Base-by-base conservation (phyloP, 2,329 filamentous ascomycete genomes). In the Talaromyces albobiverticillius region DNA sequence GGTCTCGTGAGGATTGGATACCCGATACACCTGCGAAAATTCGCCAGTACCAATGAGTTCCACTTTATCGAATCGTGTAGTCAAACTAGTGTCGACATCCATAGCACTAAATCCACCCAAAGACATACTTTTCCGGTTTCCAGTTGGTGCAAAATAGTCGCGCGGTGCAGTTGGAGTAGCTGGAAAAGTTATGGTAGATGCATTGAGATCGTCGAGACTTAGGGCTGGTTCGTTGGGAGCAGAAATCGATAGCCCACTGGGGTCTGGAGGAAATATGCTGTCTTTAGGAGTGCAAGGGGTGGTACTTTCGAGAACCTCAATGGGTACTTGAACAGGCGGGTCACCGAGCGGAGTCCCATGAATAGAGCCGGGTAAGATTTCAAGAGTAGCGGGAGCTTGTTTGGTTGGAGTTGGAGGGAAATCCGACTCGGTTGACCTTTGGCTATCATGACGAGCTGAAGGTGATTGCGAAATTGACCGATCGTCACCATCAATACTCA, bases 381-480 rank as follows among this genome's bases (percentile, higher is more conserved):
- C 43, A 25, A 36, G 38, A 2, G 45, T 6, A 16, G 53, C 23
- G 32, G 51, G 38, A 43, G 66, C 60, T 57, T 71, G 70, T 71
- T 96, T 97, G 0, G 94, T 97, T 1, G 94, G 94, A 1, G 94
- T 99, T 1, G 93, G 92, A n/a, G 93, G 92, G 54, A 93, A 78
- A 47, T 96, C 91, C 36, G 75, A 79, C 55, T 92, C 89, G 16
- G 74, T 77, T 51, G 80, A 78, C 4, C 75, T 71, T 61, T 86
- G 83, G 60, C 78, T 80, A 54, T 85, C 82, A 29, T 75, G 67
- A 54, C 76, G 72, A 40, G 73, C 77, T 13, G 77, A 78, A 63
- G 87, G 76, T 46, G 83, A 82, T 60, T 80, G 76, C 60, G 81
- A 79, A 56, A 78, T 74, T 58, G 82, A 80, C 54, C 81, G 75